Conservation (phyloP, 371 early-diverging fungal species). For the Edhazardia aedis region DNA sequence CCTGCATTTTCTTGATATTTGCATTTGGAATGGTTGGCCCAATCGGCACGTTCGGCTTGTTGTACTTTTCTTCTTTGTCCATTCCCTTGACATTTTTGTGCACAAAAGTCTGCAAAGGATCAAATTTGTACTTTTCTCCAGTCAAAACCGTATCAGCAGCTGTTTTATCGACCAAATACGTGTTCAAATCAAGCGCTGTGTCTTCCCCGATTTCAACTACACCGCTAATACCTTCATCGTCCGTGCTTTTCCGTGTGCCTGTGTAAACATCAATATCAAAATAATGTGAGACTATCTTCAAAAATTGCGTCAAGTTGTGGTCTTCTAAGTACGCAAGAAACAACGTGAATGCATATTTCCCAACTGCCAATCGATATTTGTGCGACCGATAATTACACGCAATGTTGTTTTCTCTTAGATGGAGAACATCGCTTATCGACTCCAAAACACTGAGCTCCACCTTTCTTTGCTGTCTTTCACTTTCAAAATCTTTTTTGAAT, state of each 20-base stretch:
- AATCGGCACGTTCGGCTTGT: constrained; percentile 2
- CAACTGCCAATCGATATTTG: constrained; percentile 67
- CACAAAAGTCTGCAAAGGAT: constrained; percentile 57
- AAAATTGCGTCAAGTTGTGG: constrained; percentile 58
- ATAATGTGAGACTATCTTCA: constrained; percentile 74
- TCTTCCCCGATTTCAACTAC: constrained; percentile 29
- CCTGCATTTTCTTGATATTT: constrained; percentile 53
- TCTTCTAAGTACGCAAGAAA: constrained; percentile 72
- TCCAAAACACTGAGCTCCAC: constrained; percentile 15
- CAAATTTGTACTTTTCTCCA: constrained; percentile 55
- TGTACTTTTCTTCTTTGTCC: constrained; percentile 7
- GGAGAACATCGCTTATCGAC: constrained; percentile 52
- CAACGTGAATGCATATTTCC: constrained; percentile 66
- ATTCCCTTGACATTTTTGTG: constrained; percentile 48
- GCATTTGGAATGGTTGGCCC: constrained; percentile 30
- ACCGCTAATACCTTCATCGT: constrained; percentile 27
- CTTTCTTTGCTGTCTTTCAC: background rate
- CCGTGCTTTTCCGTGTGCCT: constrained; percentile 15
- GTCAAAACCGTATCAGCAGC: constrained; percentile 50
- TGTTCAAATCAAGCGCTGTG: constrained; percentile 22
- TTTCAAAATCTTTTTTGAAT: constrained; percentile 37
- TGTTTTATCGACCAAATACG: constrained; percentile 36
- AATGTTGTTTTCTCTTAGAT: constrained; percentile 58
- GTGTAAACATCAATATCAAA: constrained; percentile 57
- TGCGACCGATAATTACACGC: constrained; percentile 57